A percentile compares a stretch with the other conserved stretches of the same genome.
phyloP scores from a whole-genome alignment of 1,139 yeast genomes.

The Protomyces gravidus region DNA sequence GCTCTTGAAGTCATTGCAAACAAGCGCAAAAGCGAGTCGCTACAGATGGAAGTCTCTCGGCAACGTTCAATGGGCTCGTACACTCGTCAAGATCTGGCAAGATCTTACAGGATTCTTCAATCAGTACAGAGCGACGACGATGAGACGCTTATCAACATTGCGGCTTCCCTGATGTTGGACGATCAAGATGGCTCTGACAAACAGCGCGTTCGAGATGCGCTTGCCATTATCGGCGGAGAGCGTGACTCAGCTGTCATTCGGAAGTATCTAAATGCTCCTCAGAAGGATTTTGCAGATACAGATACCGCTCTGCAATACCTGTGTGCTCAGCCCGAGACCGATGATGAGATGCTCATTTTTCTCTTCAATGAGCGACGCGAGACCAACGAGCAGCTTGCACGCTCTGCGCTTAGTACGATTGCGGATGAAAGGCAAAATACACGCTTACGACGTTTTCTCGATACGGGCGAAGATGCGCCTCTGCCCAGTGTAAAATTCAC shows the following conservation, averaged over 20 bases:
- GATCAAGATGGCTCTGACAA: conserved; percentile 27
- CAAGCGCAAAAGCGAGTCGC: conserved; percentile 46
- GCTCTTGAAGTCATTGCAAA: conserved; percentile 52
- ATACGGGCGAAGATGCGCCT: conserved; percentile 10
- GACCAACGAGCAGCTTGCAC: conserved; percentile 42
- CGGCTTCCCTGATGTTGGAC: conserved; percentile 14
- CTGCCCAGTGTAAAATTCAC: conserved; percentile 10
- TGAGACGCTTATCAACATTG: conserved; percentile 35
- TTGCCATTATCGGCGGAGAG: conserved; percentile 56
- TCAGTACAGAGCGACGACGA: conserved; percentile 34
- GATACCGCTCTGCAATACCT: conserved; percentile 58
- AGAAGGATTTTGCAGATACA: conserved; percentile 42
- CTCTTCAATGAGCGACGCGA: conserved; percentile 61
- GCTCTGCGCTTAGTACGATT: conserved; percentile 24
- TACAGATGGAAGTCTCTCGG: conserved; percentile 53
- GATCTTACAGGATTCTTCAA: conserved; percentile 46
- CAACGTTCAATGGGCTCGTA: conserved; percentile 55
- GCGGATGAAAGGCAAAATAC: conserved; percentile 24
- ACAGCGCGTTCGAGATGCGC: conserved; percentile 45
- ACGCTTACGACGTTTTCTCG: conserved; percentile 16
- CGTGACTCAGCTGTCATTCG: conserved; percentile 48
- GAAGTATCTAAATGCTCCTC: conserved; percentile 37
- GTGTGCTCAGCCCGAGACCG: conserved; percentile 61
- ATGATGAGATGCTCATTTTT: conserved; percentile 69
- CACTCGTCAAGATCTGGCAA: conserved; percentile 58